These are phyloP conservation scores for Gentiana dahurica DNA, from an alignment of 257 asterid genomes.

Conservation along the genomic window DNA sequence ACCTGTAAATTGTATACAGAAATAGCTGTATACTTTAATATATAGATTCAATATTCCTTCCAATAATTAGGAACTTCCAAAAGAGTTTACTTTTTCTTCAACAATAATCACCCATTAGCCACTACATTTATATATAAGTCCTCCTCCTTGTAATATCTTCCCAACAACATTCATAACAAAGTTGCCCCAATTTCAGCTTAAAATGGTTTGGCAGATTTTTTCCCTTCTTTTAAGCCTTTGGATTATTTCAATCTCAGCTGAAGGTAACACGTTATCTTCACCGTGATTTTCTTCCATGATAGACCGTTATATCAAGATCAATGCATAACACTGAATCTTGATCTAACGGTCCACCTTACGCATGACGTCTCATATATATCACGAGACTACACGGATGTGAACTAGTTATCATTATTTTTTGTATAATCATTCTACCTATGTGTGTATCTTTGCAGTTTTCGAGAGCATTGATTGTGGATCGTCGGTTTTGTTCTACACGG, in stretches of 20 bases:
- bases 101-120: too few species aligned
- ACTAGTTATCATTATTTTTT: not conserved
- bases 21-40: constrained; percentile 12
- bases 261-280: constrained; percentile 5
- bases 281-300: not conserved
- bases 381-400: too few species aligned
- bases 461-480: constrained; percentile 38
- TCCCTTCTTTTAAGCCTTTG: constrained; percentile 9
- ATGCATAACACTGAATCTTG: too few species aligned
- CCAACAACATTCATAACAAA: too few species aligned
- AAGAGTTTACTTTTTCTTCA: too few species aligned
- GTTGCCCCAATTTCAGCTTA: not conserved
- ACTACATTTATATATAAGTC: too few species aligned
- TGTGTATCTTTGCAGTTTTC: constrained; percentile 7
- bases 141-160: too few species aligned
- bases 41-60: too few species aligned
- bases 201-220: constrained; percentile 11
- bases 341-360: too few species aligned
- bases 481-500: constrained; percentile 13
- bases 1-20: constrained; percentile 3
- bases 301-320: not conserved
- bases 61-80: too few species aligned
- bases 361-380: too few species aligned
- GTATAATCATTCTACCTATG: not conserved
- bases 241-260: constrained; percentile 18